Evolutionary conservation across 2,329 filamentous ascomycete genomes (phyloP), one percentile per base, ranked within the genome.

Genomic region (Alternaria angustiovoidea): DNA sequence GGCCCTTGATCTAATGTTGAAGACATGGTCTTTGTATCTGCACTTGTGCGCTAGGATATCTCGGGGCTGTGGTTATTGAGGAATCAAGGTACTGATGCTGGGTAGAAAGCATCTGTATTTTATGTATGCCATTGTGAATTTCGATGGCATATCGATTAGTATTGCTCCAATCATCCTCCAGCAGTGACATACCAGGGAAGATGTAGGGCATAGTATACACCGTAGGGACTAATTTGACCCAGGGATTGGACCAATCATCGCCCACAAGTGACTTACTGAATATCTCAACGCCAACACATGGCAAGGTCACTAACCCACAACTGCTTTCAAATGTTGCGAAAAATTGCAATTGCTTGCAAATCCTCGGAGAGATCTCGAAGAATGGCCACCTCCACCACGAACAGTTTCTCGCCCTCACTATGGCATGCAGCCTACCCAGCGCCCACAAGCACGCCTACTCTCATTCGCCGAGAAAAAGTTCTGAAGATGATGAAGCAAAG

Each of bases 381-480:
- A 32, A 14, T 47, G 43, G 26, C 26, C 2, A 47, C 26, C 6
- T 20, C 36, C 16, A 38, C 36, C 36, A 38, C 16, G 7, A 18
- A 7, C 36, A 38, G 7, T n/a, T 4, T n/a, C n/a, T 16, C 16
- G 5, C 44, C 44, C 7, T n/a, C 51, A 7, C 63, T 57, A n/a
- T 69, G 63, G 65, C 28, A 68, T 38, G 59, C 59, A 14, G 61
- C 54, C 8, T 68, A 68, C 36, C 65, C 65, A 52, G 57, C 51
- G 5, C 51, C 62, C 24, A 52, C 38, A 32, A 62, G 56, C 8
- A 51, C 28, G 36, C 49, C 61, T 38, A 48, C 43, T 16, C 41
- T 46, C 26, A 63, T 69, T 20, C 16, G 26, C 7, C 57, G 57
- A 6, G 51, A 61, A 56, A 22, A 62, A 9, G 51, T 68, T 3